Evolutionary conservation across 768 basidiomycete genomes (phyloP), one percentile per base, ranked within the genome.

Genomic region (Grammothele lineata): DNA sequence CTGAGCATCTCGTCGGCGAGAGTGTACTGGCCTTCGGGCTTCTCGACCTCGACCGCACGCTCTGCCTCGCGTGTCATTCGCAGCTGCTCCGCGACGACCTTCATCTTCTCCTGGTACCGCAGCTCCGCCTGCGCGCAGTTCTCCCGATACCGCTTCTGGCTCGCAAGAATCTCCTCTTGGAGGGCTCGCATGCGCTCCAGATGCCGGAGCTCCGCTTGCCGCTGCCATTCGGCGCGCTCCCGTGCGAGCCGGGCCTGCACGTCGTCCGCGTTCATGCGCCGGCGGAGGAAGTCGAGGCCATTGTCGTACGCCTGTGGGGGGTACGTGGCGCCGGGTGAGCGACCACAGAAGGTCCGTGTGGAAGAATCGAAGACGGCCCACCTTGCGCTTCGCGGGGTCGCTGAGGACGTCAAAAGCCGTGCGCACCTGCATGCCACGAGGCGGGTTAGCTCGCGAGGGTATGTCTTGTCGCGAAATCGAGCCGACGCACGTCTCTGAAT

Each of bases 1-100:
- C 75, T 69, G 38, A 84, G 67, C 57, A 84, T 71, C 34, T 77
- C 73, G 33, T 76, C 70, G 3, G 77, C 74, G 59, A 81, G 46
- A 41, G 39, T 37, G 45, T 49, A 47, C 22, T 43, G 36, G 18
- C 37, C 53, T 22, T 45, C 41, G 37, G 36, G 25, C 45, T 42
- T 42, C 32, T 41, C 54, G 37, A 43, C 65, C 37, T 65, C 62
- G 5, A 67, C 48, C 34, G 73, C 69, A 50, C 66, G 62, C 40
- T 62, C 64, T 18, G 66, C 65, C 57, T 71, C 73, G 49, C 68
- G 65, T 6, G 40, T 48, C 19, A 34, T 30, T 6, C 45, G 49
- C 37, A 59, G 40, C 43, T 57, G 51, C 49, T 59, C 56, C 47
- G 69, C 73, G 47, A 75, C 65, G 59, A 59, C 57, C 65, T 54